These are phyloP conservation scores for Gossypium ekmanianum DNA, from an alignment of 345 rosid genomes.

Conservation along the genomic window DNA sequence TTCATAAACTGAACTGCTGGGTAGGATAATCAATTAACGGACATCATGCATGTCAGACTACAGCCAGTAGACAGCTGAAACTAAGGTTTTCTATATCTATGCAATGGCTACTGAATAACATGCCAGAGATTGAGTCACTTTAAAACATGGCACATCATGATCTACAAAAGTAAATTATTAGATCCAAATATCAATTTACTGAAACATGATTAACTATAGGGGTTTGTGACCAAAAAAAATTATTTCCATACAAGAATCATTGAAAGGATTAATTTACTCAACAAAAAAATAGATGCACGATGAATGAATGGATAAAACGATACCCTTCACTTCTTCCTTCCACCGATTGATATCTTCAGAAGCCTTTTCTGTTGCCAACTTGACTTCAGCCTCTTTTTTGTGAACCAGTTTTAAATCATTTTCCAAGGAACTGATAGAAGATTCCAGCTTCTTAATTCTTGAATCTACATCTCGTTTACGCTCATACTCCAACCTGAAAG, in stretches of 20 bases:
- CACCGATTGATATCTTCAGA: constrained; percentile 55
- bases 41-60: constrained; percentile 5
- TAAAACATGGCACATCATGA: not conserved
- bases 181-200: not conserved
- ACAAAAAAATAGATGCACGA: not conserved
- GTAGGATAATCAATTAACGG: not conserved
- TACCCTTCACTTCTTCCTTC: constrained; percentile 83
- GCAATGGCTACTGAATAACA: not conserved
- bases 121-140: constrained; percentile 8
- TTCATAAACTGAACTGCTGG: not conserved
- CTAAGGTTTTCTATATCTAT: not conserved
- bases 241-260: not conserved
- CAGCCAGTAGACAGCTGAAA: not conserved
- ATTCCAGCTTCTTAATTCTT: constrained; percentile 74
- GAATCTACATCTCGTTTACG: constrained; percentile 86
- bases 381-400: constrained; percentile 59
- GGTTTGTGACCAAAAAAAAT: not conserved
- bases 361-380: constrained; percentile 54
- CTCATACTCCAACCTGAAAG: constrained; percentile 86
- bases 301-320: constrained; percentile 11
- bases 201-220: not conserved
- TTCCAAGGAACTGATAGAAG: constrained; percentile 59
- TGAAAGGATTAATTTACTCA: not conserved
- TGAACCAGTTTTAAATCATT: constrained; percentile 56
- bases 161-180: not conserved